These are phyloP conservation scores for Aspergillus brunneoviolaceus DNA, from an alignment of 2,329 filamentous ascomycete genomes.

Conservation along the genomic window DNA sequence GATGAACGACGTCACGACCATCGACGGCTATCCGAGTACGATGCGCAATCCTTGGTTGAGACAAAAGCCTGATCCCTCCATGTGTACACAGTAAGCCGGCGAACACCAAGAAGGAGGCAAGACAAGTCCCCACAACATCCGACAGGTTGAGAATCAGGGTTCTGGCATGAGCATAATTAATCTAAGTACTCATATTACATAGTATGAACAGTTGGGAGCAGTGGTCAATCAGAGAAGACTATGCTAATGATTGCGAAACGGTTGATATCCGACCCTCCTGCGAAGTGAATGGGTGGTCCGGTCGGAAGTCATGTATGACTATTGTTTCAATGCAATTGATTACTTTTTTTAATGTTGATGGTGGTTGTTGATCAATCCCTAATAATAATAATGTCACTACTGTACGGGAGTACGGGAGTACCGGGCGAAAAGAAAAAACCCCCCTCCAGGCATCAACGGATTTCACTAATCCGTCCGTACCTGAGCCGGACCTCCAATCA, in stretches of 20 bases:
- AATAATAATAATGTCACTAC: slow-evolving; percentile 9
- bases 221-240: background rate
- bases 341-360: background rate
- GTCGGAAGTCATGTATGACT: background rate
- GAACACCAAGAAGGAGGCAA: background rate
- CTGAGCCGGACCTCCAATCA: slow-evolving; percentile 23
- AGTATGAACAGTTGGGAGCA: background rate
- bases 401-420: background rate
- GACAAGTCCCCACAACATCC: background rate
- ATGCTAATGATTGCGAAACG: background rate
- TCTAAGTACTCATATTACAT: background rate
- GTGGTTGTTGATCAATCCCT: slow-evolving; percentile 6
- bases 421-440: slow-evolving; percentile 16
- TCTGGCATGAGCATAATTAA: background rate
- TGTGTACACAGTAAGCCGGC: background rate
- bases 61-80: background rate
- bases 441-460: slow-evolving; percentile 17
- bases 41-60: slow-evolving; percentile 4
- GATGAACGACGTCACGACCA: background rate
- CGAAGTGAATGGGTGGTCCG: background rate
- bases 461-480: slow-evolving; percentile 17
- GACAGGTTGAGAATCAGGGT: background rate
- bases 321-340: background rate
- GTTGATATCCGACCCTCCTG: background rate
- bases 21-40: background rate